Evolutionary conservation across 441 rosid species (phyloP).

Genomic region (Lepidium campestre): DNA sequence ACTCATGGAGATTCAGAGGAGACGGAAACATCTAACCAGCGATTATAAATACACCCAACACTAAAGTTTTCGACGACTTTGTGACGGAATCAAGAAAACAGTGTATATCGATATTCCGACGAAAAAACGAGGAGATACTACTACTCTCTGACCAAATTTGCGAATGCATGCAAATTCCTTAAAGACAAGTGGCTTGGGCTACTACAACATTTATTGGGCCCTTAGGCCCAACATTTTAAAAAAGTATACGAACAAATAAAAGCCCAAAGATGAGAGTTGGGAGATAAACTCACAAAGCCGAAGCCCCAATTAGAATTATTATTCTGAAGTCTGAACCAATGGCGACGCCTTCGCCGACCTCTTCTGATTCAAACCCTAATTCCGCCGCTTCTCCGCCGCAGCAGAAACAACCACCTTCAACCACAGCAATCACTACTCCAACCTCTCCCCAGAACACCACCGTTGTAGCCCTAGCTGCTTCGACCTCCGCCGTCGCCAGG

Average conservation of each 20-base stretch:
- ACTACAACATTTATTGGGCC: background rate
- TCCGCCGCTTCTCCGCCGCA: conserved; percentile 21
- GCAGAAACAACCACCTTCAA: background rate
- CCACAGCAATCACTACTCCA: background rate
- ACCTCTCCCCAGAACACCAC: background rate
- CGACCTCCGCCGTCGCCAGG: conserved; percentile 17
- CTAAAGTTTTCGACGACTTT: too few relatives aligned
- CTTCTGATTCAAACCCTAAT: conserved; percentile 26
- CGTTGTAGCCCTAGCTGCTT: conserved; percentile 20
- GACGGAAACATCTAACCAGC: too few relatives aligned
- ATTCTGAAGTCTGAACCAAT: background rate
- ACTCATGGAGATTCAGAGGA: too few relatives aligned
- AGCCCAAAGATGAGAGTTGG: conserved; percentile 1
- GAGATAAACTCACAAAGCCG: background rate
- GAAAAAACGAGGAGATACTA: too few relatives aligned
- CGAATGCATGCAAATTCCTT: too few relatives aligned
- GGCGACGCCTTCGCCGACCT: conserved; percentile 33
- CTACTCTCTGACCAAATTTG: too few relatives aligned
- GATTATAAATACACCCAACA: too few relatives aligned
- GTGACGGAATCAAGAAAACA: too few relatives aligned
- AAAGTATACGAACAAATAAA: background rate
- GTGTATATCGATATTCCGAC: too few relatives aligned
- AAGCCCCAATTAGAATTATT: conserved; percentile 7
- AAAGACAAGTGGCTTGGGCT: background rate
- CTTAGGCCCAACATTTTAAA: background rate